Evolutionary conservation across 345 rosid species (phyloP).

Genomic region (Stellera chamaejasme): DNA sequence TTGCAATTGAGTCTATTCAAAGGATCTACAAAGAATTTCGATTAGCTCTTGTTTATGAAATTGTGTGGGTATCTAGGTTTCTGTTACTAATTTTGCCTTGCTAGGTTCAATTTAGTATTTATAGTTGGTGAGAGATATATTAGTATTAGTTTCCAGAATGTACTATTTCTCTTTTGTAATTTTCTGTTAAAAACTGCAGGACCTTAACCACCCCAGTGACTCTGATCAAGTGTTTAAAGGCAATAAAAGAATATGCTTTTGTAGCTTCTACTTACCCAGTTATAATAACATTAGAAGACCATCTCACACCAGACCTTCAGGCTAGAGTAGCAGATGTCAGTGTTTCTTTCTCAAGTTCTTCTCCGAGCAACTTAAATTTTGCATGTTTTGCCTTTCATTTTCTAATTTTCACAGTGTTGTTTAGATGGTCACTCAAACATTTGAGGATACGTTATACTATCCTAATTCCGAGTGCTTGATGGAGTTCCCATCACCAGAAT

Average conservation of each 20-base stretch:
- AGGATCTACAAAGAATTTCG: too few relatives aligned
- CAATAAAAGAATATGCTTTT: constrained; percentile 74
- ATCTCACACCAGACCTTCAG: constrained; percentile 78
- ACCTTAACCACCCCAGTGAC: constrained; percentile 70
- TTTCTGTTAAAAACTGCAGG: constrained; percentile 22
- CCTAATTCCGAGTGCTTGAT: constrained; percentile 53
- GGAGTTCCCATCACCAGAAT: constrained; percentile 85
- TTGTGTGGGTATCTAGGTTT: not conserved
- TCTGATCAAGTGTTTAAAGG: constrained; percentile 54
- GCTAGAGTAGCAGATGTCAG: constrained; percentile 77
- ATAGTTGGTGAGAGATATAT: too few relatives aligned
- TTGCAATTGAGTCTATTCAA: too few relatives aligned
- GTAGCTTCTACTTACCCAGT: constrained; percentile 68
- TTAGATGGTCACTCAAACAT: constrained; percentile 67
- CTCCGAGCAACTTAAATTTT: too few relatives aligned
- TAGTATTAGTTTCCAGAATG: not conserved
- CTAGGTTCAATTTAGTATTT: too few relatives aligned
- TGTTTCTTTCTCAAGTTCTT: not conserved
- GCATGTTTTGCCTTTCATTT: too few relatives aligned
- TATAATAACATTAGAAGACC: constrained; percentile 82
- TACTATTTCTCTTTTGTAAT: too few relatives aligned
- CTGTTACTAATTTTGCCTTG: too few relatives aligned
- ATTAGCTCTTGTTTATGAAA: too few relatives aligned
- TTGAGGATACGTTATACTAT: constrained; percentile 57
- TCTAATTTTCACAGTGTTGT: not conserved